phyloP scores from a whole-genome alignment of 805 yeast species.

The Debaryomyces prosopidis region DNA sequence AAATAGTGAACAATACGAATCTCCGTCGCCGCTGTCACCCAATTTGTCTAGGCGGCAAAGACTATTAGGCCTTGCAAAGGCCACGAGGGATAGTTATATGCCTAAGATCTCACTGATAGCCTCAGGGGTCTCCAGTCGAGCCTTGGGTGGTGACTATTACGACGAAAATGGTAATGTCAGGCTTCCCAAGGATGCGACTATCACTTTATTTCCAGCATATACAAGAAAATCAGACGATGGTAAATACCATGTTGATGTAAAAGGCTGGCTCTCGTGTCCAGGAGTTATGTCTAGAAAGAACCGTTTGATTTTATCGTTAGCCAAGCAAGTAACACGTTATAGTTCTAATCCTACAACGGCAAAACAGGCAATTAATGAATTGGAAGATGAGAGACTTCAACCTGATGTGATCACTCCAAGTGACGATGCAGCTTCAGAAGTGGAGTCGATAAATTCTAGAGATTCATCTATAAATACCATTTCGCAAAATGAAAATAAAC shows the following conservation, averaged over 20 bases:
- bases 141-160: slow-evolving; percentile 27
- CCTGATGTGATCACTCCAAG: slow-evolving; percentile 22
- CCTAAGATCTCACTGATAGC: slow-evolving; percentile 54
- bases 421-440: slow-evolving; percentile 18
- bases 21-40: neutral
- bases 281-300: slow-evolving; percentile 74
- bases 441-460: slow-evolving; percentile 18
- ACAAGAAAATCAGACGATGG: slow-evolving; percentile 24
- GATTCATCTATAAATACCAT: slow-evolving; percentile 5
- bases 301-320: slow-evolving; percentile 63
- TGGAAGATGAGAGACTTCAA: slow-evolving; percentile 25
- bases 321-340: slow-evolving; percentile 61
- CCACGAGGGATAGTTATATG: slow-evolving; percentile 58
- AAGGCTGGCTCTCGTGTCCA: slow-evolving; percentile 73
- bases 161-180: slow-evolving; percentile 28
- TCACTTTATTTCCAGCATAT: slow-evolving; percentile 49
- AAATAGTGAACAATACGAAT: neutral
- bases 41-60: slow-evolving; percentile 42
- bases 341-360: slow-evolving; percentile 13
- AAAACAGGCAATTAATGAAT: slow-evolving; percentile 21
- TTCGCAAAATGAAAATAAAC: slow-evolving; percentile 4
- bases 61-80: slow-evolving; percentile 50
- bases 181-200: slow-evolving; percentile 57
- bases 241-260: slow-evolving; percentile 51
- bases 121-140: slow-evolving; percentile 40